Evolutionary conservation across 164 flowering plant species (phyloP).

Genomic region (Annona squamosa): DNA sequence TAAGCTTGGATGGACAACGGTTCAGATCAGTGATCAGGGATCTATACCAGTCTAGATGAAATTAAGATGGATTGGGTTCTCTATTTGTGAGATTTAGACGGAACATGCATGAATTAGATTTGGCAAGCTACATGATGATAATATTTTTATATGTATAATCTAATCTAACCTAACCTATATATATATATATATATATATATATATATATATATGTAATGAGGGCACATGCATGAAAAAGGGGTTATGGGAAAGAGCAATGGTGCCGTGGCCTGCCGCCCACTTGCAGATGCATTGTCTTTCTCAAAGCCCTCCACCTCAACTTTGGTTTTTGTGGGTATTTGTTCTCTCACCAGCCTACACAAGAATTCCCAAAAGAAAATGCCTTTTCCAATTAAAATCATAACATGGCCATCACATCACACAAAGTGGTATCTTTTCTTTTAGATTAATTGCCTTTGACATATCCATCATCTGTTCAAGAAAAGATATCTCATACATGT

Average conservation of each 20-base stretch:
- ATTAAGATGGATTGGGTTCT: too few species aligned
- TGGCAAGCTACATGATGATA: too few species aligned
- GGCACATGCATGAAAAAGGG: background rate
- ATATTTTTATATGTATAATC: too few species aligned
- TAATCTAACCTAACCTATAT: too few species aligned
- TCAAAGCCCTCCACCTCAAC: background rate
- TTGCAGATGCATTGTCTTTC: background rate
- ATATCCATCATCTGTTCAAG: background rate
- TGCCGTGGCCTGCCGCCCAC: background rate
- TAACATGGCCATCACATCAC: background rate
- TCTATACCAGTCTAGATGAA: too few species aligned
- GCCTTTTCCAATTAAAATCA: background rate
- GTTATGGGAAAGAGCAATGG: background rate
- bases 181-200: too few species aligned
- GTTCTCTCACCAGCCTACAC: constrained; percentile 4
- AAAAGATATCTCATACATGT: background rate
- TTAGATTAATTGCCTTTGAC: background rate
- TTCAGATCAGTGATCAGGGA: too few species aligned
- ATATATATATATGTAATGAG: background rate
- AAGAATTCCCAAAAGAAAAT: background rate
- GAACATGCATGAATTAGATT: too few species aligned
- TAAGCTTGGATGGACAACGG: too few species aligned
- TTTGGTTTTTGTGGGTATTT: constrained; percentile 5
- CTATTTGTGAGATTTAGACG: too few species aligned
- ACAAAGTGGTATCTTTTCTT: background rate